These are phyloP conservation scores for Colletotrichum eremochloae DNA, from an alignment of 2,329 filamentous ascomycete genomes.

Conservation along the genomic window DNA sequence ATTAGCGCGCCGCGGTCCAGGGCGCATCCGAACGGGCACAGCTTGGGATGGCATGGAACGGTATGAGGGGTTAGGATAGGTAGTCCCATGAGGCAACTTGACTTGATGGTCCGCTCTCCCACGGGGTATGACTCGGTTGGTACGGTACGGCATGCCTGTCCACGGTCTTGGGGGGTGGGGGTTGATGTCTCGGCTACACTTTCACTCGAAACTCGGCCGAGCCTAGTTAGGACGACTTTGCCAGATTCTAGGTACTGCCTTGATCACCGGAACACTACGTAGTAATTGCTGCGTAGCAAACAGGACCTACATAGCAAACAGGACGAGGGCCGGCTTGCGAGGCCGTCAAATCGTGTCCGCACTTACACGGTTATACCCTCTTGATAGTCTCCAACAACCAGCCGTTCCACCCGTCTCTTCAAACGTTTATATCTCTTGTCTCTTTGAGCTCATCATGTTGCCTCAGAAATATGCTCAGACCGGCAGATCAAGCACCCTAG, in stretches of 20 bases:
- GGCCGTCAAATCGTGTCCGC: neutral
- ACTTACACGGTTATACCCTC: neutral
- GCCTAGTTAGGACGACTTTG: neutral
- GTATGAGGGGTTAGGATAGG: neutral
- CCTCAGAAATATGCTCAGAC: conserved; percentile 15
- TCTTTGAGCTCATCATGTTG: neutral
- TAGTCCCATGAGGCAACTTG: neutral
- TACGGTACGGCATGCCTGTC: conserved; percentile 12
- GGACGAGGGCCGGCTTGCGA: neutral
- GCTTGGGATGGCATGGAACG: neutral
- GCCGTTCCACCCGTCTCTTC: neutral
- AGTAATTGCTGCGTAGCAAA: neutral
- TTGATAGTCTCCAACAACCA: neutral
- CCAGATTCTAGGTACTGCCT: neutral
- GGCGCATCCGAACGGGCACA: conserved; percentile 9
- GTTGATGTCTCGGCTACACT: conserved; percentile 3
- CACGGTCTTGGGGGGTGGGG: neutral
- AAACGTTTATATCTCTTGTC: neutral
- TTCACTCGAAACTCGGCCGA: neutral
- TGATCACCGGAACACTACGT: neutral
- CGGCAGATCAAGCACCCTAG: neutral
- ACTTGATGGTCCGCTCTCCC: neutral
- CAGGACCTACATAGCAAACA: neutral
- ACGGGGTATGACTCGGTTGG: neutral
- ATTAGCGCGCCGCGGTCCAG: conserved; percentile 16